These are phyloP conservation scores for Leishmania braziliensis DNA, from an alignment of 208 protist species.

Conservation along the genomic window DNA sequence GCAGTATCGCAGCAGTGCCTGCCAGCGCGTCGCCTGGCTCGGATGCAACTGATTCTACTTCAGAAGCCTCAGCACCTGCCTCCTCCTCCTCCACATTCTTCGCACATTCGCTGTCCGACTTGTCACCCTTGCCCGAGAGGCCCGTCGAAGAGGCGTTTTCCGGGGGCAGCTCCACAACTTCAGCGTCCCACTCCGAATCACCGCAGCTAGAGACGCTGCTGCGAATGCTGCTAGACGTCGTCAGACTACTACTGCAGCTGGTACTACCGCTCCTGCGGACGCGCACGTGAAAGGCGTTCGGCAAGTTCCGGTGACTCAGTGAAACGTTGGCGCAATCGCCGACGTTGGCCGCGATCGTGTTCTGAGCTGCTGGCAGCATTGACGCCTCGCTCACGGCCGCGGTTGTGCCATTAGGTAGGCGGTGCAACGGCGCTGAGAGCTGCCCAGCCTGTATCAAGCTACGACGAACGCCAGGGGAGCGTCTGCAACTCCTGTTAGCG, in stretches of 20 bases:
- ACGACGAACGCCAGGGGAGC: conserved; percentile 4
- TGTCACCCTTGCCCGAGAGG: not conserved
- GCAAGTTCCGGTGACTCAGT: conserved; percentile 9
- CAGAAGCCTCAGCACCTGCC: not conserved
- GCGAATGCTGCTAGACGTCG: conserved; percentile 1
- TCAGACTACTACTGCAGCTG: not conserved
- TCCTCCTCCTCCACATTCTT: not conserved
- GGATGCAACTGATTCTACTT: not conserved
- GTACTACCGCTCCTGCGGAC: conserved; percentile 18
- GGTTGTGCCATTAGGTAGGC: not conserved
- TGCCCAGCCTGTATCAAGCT: not conserved
- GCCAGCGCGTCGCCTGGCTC: not conserved
- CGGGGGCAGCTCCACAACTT: not conserved
- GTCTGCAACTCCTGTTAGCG: conserved; percentile 4
- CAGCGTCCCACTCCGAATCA: not conserved
- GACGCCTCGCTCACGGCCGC: not conserved
- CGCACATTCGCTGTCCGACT: not conserved
- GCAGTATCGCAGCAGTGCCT: not conserved
- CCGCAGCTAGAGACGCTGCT: not conserved
- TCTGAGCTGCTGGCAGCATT: not conserved
- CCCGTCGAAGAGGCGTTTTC: not conserved
- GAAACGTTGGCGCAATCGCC: not conserved
- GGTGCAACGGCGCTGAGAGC: conserved; percentile 10
- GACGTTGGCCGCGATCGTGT: not conserved
- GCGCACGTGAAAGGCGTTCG: conserved; percentile 10